Percentiles rank a stretch among this genome's conserved stretches.
These are phyloP conservation scores for Excoecaria cochinchinensis DNA, from an alignment of 345 rosid species.

Conservation along the genomic window DNA sequence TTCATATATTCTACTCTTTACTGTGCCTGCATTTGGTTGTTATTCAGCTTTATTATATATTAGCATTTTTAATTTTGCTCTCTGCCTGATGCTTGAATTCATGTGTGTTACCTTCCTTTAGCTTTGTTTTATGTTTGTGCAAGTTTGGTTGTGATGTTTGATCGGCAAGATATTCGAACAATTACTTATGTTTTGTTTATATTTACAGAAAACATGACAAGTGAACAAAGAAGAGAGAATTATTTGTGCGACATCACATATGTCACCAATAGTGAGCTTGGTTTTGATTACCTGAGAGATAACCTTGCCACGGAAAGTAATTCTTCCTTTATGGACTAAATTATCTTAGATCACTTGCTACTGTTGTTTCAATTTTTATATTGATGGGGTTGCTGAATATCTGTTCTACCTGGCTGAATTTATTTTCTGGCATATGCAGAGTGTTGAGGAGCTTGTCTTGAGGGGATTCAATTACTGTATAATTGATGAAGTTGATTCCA, in stretches of 20 bases:
- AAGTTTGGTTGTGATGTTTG: not conserved
- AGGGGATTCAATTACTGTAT: constrained; percentile 88
- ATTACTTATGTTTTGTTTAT: constrained; percentile 12
- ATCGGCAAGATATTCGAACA: constrained; percentile 4
- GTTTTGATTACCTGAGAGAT: constrained; percentile 91
- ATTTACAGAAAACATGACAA: constrained; percentile 81
- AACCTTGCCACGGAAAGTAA: constrained; percentile 99
- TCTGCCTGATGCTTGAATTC: not conserved
- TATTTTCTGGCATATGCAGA: constrained; percentile 46
- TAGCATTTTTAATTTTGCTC: not conserved
- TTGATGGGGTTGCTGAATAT: constrained; percentile 7
- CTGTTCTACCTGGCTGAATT: constrained; percentile 27
- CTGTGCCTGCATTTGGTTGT: not conserved
- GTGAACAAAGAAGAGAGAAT: constrained; percentile 89
- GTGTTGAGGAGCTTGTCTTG: constrained; percentile 90
- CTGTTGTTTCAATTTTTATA: constrained; percentile 5
- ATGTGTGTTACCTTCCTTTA: not conserved
- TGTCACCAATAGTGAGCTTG: constrained; percentile 96
- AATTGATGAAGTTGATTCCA: constrained; percentile 97
- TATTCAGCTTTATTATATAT: not conserved
- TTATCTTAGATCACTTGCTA: constrained; percentile 13
- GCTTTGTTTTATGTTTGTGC: not conserved
- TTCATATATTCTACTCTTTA: not conserved
- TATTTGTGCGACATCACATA: constrained; percentile 90
- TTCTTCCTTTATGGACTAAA: constrained; percentile 46